phyloP scores from a whole-genome alignment of 768 basidiomycete genomes.

The Crassisporium funariophilum region DNA sequence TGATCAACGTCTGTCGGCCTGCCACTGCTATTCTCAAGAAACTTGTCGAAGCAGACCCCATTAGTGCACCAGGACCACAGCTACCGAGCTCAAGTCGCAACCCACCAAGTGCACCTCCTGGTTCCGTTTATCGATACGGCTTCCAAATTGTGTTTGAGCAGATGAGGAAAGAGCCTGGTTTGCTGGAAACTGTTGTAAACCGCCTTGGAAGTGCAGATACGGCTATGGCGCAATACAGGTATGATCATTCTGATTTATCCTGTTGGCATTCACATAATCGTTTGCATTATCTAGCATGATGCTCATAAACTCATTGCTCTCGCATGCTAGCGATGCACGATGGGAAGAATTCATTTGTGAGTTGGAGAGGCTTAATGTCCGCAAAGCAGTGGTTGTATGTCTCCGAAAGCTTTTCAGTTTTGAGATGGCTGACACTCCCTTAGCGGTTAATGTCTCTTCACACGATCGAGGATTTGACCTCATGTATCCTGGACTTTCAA shows the following conservation, averaged over 20 bases:
- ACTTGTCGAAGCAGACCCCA: slow-evolving; percentile 84
- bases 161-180: slow-evolving; percentile 69
- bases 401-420: not conserved
- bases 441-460: slow-evolving; percentile 85
- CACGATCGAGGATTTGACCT: slow-evolving; percentile 78
- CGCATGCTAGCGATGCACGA: slow-evolving; percentile 72
- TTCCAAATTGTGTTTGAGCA: slow-evolving; percentile 81
- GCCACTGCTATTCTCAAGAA: slow-evolving; percentile 89
- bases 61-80: slow-evolving; percentile 60
- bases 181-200: slow-evolving; percentile 82
- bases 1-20: slow-evolving; percentile 90
- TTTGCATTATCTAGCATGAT: slow-evolving; percentile 65
- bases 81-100: slow-evolving; percentile 61
- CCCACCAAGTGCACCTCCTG: slow-evolving; percentile 55
- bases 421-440: slow-evolving; percentile 2
- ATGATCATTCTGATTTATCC: slow-evolving; percentile 4
- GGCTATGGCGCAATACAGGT: slow-evolving; percentile 85
- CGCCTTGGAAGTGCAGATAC: slow-evolving; percentile 82
- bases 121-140: slow-evolving; percentile 83
- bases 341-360: slow-evolving; percentile 82
- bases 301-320: slow-evolving; percentile 84
- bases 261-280: slow-evolving; percentile 10
- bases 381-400: slow-evolving; percentile 81
- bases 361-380: slow-evolving; percentile 74
- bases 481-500: slow-evolving; percentile 86